These are phyloP conservation scores for Rhinocladiella mackenziei DNA, from an alignment of 2,329 filamentous ascomycete species.

Conservation along the genomic window DNA sequence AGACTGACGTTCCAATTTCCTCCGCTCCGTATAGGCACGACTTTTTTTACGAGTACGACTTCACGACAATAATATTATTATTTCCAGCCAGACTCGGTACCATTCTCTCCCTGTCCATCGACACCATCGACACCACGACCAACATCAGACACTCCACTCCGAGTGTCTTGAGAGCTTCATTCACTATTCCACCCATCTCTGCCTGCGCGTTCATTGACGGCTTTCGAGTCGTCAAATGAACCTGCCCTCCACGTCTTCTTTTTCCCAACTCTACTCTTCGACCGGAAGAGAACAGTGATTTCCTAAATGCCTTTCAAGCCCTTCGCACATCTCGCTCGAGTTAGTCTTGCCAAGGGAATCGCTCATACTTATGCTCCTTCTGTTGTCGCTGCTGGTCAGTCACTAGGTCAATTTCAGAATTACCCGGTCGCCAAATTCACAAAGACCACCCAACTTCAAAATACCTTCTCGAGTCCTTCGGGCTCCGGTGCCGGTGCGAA, in stretches of 20 bases:
- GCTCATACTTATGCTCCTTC: constrained; percentile 98
- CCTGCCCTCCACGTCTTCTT: constrained; percentile 68
- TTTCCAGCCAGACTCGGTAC: constrained; percentile 10
- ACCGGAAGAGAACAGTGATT: constrained; percentile 61
- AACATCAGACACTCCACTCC: constrained; percentile 27
- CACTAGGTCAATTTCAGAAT: constrained; percentile 54
- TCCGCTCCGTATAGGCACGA: constrained; percentile 22
- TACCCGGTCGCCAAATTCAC: constrained; percentile 50
- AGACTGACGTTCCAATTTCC: constrained; percentile 7
- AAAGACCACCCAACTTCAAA: constrained; percentile 64
- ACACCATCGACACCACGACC: constrained; percentile 13
- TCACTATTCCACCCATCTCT: constrained; percentile 19
- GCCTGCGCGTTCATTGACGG: constrained; percentile 86
- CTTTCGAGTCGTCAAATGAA: constrained; percentile 90
- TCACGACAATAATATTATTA: constrained; percentile 11
- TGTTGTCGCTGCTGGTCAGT: constrained; percentile 90
- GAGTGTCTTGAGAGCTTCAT: constrained; percentile 20
- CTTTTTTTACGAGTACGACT: constrained; percentile 26
- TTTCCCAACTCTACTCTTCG: constrained; percentile 51
- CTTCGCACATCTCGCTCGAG: constrained; percentile 82
- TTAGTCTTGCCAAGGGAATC: constrained; percentile 94
- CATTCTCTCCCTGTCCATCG: constrained; percentile 5
- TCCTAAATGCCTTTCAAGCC: constrained; percentile 84
- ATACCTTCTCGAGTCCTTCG: constrained; percentile 65
- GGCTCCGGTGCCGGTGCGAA: constrained; percentile 51